A percentile compares a stretch with the other conserved stretches of the same genome.
phyloP scores from a whole-genome alignment of 2,329 filamentous ascomycete species.

The Paecilomyces dactylethromorphus region DNA sequence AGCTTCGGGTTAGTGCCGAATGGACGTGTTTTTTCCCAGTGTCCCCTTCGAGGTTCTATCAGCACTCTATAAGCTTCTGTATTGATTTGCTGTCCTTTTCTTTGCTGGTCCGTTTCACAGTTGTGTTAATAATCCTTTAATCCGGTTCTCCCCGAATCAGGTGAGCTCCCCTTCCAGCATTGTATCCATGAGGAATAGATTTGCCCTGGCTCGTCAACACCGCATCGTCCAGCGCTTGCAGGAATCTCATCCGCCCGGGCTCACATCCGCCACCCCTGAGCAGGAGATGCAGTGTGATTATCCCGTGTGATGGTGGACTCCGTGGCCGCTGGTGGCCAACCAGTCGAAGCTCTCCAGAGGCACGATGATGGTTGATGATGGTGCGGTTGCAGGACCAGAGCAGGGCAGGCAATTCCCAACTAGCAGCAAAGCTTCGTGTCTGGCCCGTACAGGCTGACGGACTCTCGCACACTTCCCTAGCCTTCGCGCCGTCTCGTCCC shows the following conservation, averaged over 20 bases:
- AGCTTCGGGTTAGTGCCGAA: neutral
- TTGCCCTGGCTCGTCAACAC: neutral
- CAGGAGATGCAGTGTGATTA: neutral
- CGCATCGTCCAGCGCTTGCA: neutral
- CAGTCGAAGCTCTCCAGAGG: neutral
- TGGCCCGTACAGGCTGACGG: neutral
- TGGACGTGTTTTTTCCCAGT: neutral
- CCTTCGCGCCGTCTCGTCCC: constrained; percentile 1
- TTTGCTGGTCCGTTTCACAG: neutral
- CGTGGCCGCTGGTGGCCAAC: neutral
- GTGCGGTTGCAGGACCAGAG: neutral
- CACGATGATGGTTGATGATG: neutral
- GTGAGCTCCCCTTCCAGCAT: neutral
- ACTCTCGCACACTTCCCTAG: neutral
- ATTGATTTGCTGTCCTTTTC: neutral
- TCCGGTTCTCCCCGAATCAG: neutral
- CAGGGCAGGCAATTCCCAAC: too few species aligned
- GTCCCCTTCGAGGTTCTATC: neutral
- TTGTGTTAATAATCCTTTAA: neutral
- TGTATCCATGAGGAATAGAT: neutral
- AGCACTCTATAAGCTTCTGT: neutral
- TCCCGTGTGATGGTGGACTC: neutral
- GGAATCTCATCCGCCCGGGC: neutral
- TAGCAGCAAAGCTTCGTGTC: neutral
- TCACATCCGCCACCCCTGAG: neutral